Evolutionary conservation across 257 asterid genomes (phyloP).

Genomic region (Salvia hispanica): DNA sequence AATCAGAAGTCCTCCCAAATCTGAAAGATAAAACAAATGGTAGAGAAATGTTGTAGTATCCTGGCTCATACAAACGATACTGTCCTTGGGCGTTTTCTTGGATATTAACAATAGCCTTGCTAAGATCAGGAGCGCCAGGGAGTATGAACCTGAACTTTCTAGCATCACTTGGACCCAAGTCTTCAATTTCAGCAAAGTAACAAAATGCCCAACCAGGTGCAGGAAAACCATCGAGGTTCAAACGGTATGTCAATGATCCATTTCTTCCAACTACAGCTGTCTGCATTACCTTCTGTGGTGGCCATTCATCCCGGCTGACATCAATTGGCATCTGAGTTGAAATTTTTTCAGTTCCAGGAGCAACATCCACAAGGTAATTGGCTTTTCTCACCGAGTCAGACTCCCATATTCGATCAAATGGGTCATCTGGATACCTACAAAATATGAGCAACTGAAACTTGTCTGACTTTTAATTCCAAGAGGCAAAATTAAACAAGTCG

Average conservation of each 20-base stretch:
- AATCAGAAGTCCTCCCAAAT: conserved; percentile 78
- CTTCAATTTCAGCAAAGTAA: conserved; percentile 90
- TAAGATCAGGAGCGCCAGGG: conserved; percentile 71
- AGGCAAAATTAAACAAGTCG: neutral
- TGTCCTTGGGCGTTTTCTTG: conserved; percentile 94
- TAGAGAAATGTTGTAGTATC: conserved; percentile 72
- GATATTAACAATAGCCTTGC: conserved; percentile 80
- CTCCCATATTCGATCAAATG: conserved; percentile 90
- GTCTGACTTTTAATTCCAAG: conserved; percentile 10
- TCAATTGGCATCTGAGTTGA: conserved; percentile 73
- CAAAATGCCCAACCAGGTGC: conserved; percentile 91
- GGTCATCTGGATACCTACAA: conserved; percentile 91
- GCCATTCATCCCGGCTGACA: conserved; percentile 61
- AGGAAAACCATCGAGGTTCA: conserved; percentile 94
- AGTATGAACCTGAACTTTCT: conserved; percentile 78
- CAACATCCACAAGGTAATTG: conserved; percentile 93
- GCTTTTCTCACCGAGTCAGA: conserved; percentile 84
- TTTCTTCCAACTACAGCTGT: conserved; percentile 98
- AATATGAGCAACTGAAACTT: neutral
- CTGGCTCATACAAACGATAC: conserved; percentile 90
- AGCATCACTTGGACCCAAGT: conserved; percentile 56
- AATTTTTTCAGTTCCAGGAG: conserved; percentile 84
- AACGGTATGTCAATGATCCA: conserved; percentile 80
- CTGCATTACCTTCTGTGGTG: conserved; percentile 96
- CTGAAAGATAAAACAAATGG: conserved; percentile 84